These are phyloP conservation scores for Botrytis cinerea DNA, from an alignment of 2,329 filamentous ascomycete species.

Conservation along the genomic window DNA sequence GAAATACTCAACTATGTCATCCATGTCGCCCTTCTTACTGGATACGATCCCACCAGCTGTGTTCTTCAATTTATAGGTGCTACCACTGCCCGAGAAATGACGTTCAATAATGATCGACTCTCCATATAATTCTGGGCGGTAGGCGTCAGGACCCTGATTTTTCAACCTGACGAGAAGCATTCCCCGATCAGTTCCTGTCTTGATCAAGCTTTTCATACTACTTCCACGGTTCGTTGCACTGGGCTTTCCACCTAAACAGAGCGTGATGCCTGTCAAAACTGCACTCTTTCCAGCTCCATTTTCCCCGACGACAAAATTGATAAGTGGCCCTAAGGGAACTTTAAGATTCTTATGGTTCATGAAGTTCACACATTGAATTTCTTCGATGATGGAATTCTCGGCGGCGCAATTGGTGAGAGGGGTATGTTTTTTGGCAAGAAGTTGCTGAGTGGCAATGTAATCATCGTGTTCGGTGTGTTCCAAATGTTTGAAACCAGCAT, in stretches of 20 bases:
- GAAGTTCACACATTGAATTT: constrained; percentile 86
- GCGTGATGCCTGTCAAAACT: constrained; percentile 85
- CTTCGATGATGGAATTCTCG: constrained; percentile 84
- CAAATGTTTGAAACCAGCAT: constrained; percentile 60
- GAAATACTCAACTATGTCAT: constrained; percentile 92
- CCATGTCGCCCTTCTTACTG: constrained; percentile 80
- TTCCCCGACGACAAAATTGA: constrained; percentile 97
- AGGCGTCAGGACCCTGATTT: constrained; percentile 84
- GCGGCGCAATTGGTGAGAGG: constrained; percentile 71
- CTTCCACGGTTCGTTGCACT: constrained; percentile 89
- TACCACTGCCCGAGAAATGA: constrained; percentile 71
- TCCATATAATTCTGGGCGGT: constrained; percentile 79
- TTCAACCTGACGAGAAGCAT: constrained; percentile 83
- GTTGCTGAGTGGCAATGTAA: constrained; percentile 60
- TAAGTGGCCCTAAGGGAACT: constrained; percentile 84
- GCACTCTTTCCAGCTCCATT: constrained; percentile 98
- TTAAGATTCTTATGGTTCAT: constrained; percentile 90
- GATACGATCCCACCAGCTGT: constrained; percentile 70
- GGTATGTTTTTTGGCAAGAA: constrained; percentile 50
- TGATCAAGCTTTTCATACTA: constrained; percentile 87
- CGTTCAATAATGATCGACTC: constrained; percentile 88
- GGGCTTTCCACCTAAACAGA: constrained; percentile 94
- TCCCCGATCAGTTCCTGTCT: constrained; percentile 77
- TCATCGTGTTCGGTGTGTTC: constrained; percentile 60
- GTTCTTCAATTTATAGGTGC: constrained; percentile 85